Base-by-base conservation (phyloP, 108 stramenopile species). In the Skeletonema menzelii region DNA sequence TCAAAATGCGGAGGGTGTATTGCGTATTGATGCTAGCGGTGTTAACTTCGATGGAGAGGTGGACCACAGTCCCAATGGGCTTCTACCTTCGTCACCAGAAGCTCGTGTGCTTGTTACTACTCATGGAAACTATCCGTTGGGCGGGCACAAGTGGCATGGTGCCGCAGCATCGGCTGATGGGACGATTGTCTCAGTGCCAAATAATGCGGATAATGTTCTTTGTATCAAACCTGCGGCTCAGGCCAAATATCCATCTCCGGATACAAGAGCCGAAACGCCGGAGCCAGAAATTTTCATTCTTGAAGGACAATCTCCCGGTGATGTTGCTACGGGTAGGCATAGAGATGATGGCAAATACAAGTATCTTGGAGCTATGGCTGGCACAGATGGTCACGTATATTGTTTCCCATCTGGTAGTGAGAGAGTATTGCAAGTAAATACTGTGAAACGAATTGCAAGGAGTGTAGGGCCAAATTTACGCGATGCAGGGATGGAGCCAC, bases 61-160 rank as follows among this genome's bases (percentile, higher is more conserved):
- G n/a, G 72, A 35, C 1, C 34, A 69, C 30, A 65, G 63, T 15
- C 15, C 6, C 44, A 32, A 72, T 40, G 70, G 64, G 12, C 15
- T 24, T 6, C 5, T 28, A 24, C 27, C 55, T 19, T 35, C 40
- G 2, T 49, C 59, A 7, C 70, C 65, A 20, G 78, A 79, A 73
- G 42, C 66, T 28, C 35, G 56, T 3, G 80, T 74, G 2, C 35
- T 70, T 17, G 85, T 90, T 3, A 85, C 89, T 2, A 35, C 86
- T 11, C 88, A 94, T 69, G 93, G 95, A 19, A 65, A 81, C 28
- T 91, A 83, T 56, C 75, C 70, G 0, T 56, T 63, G 30, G 88
- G 90, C 35, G 69, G 68, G 13, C 87, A 91, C 81, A 93, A 93
- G 56, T 97, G 96, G 96, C 96, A 97, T 67, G 96, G 96, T 15